A percentile compares a stretch with the other conserved stretches of the same genome.
Evolutionary conservation across 306 rosid genomes (phyloP).

Genomic region (Cajanus cajan): DNA sequence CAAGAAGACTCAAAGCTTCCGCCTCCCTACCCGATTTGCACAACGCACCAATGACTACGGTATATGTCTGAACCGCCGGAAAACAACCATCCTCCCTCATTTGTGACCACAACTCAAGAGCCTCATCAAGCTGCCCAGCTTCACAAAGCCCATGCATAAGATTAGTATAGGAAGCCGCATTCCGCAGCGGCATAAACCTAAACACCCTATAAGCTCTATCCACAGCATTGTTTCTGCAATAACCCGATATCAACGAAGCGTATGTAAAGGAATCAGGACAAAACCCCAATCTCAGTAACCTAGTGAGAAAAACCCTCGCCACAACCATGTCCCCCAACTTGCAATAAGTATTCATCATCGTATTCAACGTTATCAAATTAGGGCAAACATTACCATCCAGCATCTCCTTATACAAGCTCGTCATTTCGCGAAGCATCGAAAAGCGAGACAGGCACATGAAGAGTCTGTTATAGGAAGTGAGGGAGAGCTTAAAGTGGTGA

Average conservation of each 20-base stretch:
- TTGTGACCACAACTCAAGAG: constrained; percentile 53
- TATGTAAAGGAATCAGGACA: constrained; percentile 59
- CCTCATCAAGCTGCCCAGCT: constrained; percentile 45
- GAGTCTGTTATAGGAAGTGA: constrained; percentile 65
- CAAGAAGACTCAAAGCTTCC: constrained; percentile 52
- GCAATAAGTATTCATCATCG: constrained; percentile 71
- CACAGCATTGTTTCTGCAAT: constrained; percentile 56
- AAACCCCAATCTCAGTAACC: constrained; percentile 54
- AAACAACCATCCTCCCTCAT: constrained; percentile 65
- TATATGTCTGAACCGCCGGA: constrained; percentile 61
- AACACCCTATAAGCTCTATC: constrained; percentile 53
- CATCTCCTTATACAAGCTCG: constrained; percentile 53
- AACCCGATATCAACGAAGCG: constrained; percentile 78
- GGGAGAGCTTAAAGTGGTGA: constrained; percentile 46
- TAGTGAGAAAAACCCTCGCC: constrained; percentile 45
- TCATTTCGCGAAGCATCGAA: constrained; percentile 54
- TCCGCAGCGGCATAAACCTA: constrained; percentile 55
- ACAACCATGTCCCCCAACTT: constrained; percentile 61
- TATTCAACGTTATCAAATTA: constrained; percentile 54
- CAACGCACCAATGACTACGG: constrained; percentile 52
- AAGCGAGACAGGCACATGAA: constrained; percentile 55
- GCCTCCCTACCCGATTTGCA: constrained; percentile 50
- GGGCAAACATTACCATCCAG: constrained; percentile 44
- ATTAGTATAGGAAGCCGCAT: constrained; percentile 58
- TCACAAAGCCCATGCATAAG: constrained; percentile 74